Evolutionary conservation across 441 rosid genomes (phyloP).

Genomic region (Euphorbia corollata): DNA sequence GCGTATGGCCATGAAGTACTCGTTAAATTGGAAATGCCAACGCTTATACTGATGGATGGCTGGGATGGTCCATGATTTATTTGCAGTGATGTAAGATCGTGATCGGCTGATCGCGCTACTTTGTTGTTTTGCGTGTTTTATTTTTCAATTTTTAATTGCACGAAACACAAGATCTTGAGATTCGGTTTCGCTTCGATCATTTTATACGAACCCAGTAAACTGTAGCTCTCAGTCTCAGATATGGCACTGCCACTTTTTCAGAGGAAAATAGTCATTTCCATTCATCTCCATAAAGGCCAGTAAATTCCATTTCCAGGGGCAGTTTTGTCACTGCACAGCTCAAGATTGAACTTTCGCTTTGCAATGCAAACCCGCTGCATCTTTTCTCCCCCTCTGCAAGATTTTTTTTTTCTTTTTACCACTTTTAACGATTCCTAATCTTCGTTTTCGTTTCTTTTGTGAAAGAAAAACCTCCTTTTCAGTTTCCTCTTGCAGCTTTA

Average conservation of each 20-base stretch:
- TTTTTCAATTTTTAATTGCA: constrained; percentile 17
- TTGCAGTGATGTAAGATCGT: too few relatives aligned
- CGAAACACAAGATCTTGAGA: constrained; percentile 38
- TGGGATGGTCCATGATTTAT: too few relatives aligned
- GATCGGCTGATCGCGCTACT: constrained; percentile 4
- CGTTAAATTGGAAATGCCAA: too few relatives aligned
- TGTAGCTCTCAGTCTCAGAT: constrained; percentile 18
- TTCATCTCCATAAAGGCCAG: background rate
- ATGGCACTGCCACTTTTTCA: constrained; percentile 3
- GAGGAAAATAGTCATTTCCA: constrained; percentile 22
- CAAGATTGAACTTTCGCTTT: constrained; percentile 19
- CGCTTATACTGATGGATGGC: too few relatives aligned
- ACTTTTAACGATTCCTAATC: constrained; percentile 6
- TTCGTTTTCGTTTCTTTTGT: constrained; percentile 2
- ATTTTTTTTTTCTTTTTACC: background rate
- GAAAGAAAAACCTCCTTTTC: constrained; percentile 4
- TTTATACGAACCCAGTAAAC: constrained; percentile 17
- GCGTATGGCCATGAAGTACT: constrained; percentile 10
- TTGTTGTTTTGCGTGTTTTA: background rate
- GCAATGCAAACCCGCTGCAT: constrained; percentile 10
- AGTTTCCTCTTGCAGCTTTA: constrained; percentile 8
- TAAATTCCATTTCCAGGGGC: constrained; percentile 7
- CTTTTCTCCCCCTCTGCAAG: background rate
- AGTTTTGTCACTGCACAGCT: constrained; percentile 20
- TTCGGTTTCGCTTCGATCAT: constrained; percentile 20